Evolutionary conservation across 371 early-diverging fungal species (phyloP), one percentile per base, ranked within the genome.

Genomic region (Rozella allomycis): DNA sequence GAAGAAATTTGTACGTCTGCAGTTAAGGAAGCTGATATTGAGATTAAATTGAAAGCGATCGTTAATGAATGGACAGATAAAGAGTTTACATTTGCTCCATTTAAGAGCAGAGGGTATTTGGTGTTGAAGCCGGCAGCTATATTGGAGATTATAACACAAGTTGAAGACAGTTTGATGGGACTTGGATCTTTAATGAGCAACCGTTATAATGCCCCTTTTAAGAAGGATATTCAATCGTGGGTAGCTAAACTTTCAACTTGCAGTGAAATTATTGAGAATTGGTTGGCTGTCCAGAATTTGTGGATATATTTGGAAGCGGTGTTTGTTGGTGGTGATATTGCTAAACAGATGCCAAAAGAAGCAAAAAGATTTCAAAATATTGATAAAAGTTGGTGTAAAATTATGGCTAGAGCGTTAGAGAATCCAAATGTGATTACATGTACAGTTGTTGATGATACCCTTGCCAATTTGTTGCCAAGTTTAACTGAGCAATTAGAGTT

Each of bases 221-320:
- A 68, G 39, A 43, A 59, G 3, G 51, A 52, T 19, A 65, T 68
- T 34, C 64, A 62, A 37, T 56, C 55, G 6, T 68, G 68, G 68
- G 64, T 68, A 1, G 59, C 63, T 41, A 58, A 65, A 37, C 47
- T 68, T 22, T 46, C 47, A 2, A 68, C 62, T 3, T 60, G 66
- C 3, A 55, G 62, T 0, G 68, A 68, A 35, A 64, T 66, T 17
- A 61, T 68, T 23, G 68, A 68, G 37, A 63, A 57, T 37, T 68
- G 68, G 68, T 46, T 68, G 10, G 55, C 54, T 4, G 66, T 68
- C 23, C 66, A 66, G 33, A 68, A 66, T 34, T 37, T 68, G 41
- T 68, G 68, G 68, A 68, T 68, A 38, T 68, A 68, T 34, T 42
- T 68, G 8, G 68, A 68, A 39, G 68, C 68, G 25, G 68, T 68